Evolutionary conservation across 768 basidiomycete species (phyloP), one percentile per base, ranked within the genome.

Genomic region (Rhodotorula graminis): DNA sequence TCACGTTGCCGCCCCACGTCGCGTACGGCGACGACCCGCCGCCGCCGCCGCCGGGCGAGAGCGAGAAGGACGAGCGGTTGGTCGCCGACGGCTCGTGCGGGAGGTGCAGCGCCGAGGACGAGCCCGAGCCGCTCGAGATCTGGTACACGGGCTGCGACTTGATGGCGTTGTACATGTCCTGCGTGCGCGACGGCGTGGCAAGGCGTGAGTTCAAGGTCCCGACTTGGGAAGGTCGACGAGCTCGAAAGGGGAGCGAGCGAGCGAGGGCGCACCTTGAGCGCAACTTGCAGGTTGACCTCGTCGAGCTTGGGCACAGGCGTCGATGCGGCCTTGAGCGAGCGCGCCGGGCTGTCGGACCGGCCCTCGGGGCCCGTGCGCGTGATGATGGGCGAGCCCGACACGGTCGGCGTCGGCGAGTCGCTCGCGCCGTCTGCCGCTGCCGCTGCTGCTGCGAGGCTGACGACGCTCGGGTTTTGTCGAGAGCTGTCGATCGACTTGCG

Each of bases 81-180:
- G 27, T 46, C 29, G 71, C 73, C 25, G 70, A 76, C 61, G 50
- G 25, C 1, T 52, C 50, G 7, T 52, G 50, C 25, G 50, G 50
- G 50, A 61, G 77, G 77, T 59, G 77, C 69, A 56, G 74, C 64
- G 66, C 75, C 33, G 73, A 70, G 3, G 49, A 74, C n/a, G 73
- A 70, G 4, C 46, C 25, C 15, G 57, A 44, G 1, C 37, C 50
- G 62, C 40, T 50, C n/a, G 66, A 44, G 6, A 66, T 64, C 55
- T 78, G 78, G 65, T 73, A 75, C 47, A 78, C 72, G 3, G 77
- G 75, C 53, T 73, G 69, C 25, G 33, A 9, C 50, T 94, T 93
- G 82, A 98, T 88, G 15, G 93, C 89, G 76, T 84, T 86, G 83
- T 93, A 99, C 86, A 99, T 95, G 79, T 99, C 96, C 60, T 61